A percentile compares a stretch with the other conserved stretches of the same genome.
Evolutionary conservation across 805 yeast genomes (phyloP).

Genomic region (Kodamaea leandrae): DNA sequence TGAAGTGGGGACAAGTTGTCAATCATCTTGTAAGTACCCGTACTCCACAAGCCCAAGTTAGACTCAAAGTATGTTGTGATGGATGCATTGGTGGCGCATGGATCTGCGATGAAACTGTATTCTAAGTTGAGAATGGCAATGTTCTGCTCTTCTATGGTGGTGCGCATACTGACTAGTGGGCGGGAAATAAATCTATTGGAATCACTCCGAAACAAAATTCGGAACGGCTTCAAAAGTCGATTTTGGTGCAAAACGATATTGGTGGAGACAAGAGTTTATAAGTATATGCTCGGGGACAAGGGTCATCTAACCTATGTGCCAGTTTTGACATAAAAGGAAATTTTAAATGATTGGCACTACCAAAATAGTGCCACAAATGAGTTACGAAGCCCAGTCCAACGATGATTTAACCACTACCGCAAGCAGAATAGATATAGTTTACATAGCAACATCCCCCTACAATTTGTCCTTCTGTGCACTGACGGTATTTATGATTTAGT

Average conservation of each 20-base stretch:
- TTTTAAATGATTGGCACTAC: neutral
- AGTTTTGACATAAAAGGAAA: conserved; percentile 7
- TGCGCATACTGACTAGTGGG: neutral
- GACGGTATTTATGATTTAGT: neutral
- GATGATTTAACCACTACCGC: neutral
- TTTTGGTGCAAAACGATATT: too few species aligned
- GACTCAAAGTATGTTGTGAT: conserved; percentile 24
- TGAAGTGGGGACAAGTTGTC: conserved; percentile 26
- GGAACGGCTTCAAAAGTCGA: too few species aligned
- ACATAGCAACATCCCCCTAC: neutral
- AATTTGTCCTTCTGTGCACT: neutral
- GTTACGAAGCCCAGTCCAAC: neutral
- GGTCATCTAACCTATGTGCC: conserved; percentile 2
- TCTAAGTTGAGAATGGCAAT: conserved; percentile 24
- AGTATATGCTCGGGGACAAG: neutral
- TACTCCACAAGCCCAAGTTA: conserved; percentile 33
- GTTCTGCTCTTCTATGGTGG: conserved; percentile 1
- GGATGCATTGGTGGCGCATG: conserved; percentile 14
- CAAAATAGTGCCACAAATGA: conserved; percentile 1
- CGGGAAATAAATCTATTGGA: too few species aligned
- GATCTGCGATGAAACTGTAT: conserved; percentile 25
- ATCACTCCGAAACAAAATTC: neutral
- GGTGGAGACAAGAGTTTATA: neutral
- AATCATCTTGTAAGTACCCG: conserved; percentile 20
- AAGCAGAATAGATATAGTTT: neutral